Base-by-base conservation (phyloP, 2,329 filamentous ascomycete genomes). In the Nakataea oryzae region DNA sequence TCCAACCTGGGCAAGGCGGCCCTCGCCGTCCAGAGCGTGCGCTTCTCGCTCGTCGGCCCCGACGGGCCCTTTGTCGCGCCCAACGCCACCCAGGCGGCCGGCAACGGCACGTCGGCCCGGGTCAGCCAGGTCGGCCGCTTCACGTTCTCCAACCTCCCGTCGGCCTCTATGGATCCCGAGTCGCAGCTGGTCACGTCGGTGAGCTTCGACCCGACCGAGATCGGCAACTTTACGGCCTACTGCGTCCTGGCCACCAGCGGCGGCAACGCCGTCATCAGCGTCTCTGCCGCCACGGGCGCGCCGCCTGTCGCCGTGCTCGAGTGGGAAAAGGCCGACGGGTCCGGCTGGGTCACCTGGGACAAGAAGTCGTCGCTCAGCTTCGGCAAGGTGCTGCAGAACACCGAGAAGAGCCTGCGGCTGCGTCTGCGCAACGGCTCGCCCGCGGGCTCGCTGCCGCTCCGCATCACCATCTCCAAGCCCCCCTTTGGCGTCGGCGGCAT, bases 381-480 rank as follows among this genome's bases (percentile, higher is more conserved):
- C 64, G 83, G 82, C 17, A 79, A 80, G 54, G 82, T 86, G 3
- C 78, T 76, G 0, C 76, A 84, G 67, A 82, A 82, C 50, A 77
- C 73, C 0, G 78, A 77, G 0, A 73, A 71, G 0, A 75, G 74
- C 4, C 74, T 84, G 3, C 77, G 76, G 60, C 74, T 86, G 69
- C 77, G 83, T 0, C 68, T 86, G 28, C 82, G 78, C 47, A 86
- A 86, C 67, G 78, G 76, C 58, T 81, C 78, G 11, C 76, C 76
- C 1, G 71, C 76, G 1, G 79, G 80, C 63, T 78, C 80, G 60
- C 75, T 77, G 26, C 74, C 78, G 1, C 74, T 86, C 1, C 81
- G 79, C 0, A 71, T 86, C 17, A 85, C 83, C 0, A 81, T 86
- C 2, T 86, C 83, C 0, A 86, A 86, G 67, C 82, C 83, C 4